Conservation (phyloP, 2,329 filamentous ascomycete genomes). For the Calonectria pseudoturangicola region DNA sequence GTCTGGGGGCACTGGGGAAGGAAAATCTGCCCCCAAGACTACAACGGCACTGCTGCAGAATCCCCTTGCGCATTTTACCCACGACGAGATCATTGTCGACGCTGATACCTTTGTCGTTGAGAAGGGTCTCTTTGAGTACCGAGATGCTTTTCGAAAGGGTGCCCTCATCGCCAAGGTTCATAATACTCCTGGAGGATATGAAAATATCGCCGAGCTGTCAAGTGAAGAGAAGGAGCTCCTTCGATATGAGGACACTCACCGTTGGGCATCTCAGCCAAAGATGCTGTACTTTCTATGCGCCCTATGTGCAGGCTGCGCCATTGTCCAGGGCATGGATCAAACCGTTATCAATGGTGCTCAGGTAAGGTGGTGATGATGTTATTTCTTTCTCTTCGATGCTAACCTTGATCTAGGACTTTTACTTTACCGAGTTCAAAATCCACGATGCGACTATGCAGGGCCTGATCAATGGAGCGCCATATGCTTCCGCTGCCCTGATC, state of each 20-base stretch:
- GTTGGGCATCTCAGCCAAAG: constrained; percentile 70
- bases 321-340: constrained; percentile 78
- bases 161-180: constrained; percentile 59
- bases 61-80: constrained; percentile 45
- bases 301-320: constrained; percentile 70
- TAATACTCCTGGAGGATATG: constrained; percentile 52
- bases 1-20: background rate
- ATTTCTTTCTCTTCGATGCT: constrained; percentile 10
- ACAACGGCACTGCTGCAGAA: constrained; percentile 46
- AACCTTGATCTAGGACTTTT: constrained; percentile 57
- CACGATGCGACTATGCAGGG: constrained; percentile 61
- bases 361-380: constrained; percentile 35
- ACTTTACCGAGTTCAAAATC: constrained; percentile 59
- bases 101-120: constrained; percentile 41
- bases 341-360: constrained; percentile 75
- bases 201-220: constrained; percentile 54
- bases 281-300: constrained; percentile 66
- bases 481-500: constrained; percentile 68
- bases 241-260: constrained; percentile 71
- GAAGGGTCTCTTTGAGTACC: constrained; percentile 67
- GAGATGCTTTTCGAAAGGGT: constrained; percentile 62
- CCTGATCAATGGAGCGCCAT: constrained; percentile 73
- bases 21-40: background rate
- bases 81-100: constrained; percentile 47
- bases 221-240: constrained; percentile 60